Evolutionary conservation across 495 filamentous ascomycete genomes (phyloP).

Genomic region (Trichodelitschia bisporula): DNA sequence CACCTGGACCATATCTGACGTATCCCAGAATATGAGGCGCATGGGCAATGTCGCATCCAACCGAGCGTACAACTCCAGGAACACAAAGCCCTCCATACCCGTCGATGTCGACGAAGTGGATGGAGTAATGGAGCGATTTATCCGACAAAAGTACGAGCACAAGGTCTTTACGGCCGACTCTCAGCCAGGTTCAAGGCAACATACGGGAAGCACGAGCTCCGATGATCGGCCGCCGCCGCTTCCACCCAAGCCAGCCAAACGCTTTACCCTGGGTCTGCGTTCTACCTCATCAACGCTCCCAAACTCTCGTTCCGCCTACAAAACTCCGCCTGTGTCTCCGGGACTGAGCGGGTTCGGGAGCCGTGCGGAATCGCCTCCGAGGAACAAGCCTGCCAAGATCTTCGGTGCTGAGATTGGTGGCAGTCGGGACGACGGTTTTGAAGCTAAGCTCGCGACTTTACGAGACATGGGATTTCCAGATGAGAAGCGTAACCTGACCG

Average conservation of each 20-base stretch:
- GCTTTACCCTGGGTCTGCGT: slow-evolving; percentile 47
- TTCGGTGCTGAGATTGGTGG: slow-evolving; percentile 38
- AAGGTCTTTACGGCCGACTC: slow-evolving; percentile 25
- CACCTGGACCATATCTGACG: too few relatives aligned
- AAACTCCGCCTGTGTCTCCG: slow-evolving; percentile 14
- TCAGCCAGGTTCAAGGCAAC: slow-evolving; percentile 14
- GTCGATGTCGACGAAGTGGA: slow-evolving; percentile 81
- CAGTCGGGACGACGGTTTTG: slow-evolving; percentile 30
- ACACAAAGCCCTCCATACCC: slow-evolving; percentile 56
- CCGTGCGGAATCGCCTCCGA: slow-evolving; percentile 15
- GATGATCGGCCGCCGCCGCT: slow-evolving; percentile 45
- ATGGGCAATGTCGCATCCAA: slow-evolving; percentile 73
- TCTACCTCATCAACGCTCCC: slow-evolving; percentile 47
- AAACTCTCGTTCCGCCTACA: slow-evolving; percentile 2
- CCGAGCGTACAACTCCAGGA: slow-evolving; percentile 64
- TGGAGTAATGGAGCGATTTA: slow-evolving; percentile 77
- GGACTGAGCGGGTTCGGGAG: slow-evolving; percentile 9
- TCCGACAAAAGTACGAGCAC: slow-evolving; percentile 77
- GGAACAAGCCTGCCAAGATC: slow-evolving; percentile 33
- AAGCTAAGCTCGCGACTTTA: slow-evolving; percentile 48
- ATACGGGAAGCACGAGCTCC: slow-evolving; percentile 24
- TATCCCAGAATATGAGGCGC: slow-evolving; percentile 59
- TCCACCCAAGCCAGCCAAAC: slow-evolving; percentile 57
- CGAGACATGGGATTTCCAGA: slow-evolving; percentile 86
- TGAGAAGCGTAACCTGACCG: slow-evolving; percentile 50